These are phyloP conservation scores for Sclerospora graminicola DNA, from an alignment of 352 stramenopile genomes.

Conservation along the genomic window DNA sequence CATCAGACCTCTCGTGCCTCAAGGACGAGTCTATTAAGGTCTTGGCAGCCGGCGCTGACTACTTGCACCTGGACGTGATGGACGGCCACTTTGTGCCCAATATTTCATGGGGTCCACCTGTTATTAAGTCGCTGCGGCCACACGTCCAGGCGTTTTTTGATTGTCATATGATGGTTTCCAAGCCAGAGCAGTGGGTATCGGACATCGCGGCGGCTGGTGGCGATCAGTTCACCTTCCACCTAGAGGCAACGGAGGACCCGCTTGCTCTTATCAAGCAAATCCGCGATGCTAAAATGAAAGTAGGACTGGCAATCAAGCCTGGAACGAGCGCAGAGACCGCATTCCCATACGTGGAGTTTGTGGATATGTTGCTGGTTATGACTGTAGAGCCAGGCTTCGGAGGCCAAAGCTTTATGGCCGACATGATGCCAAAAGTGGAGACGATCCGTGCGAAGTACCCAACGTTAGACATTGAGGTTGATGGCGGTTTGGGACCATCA, in stretches of 20 bases:
- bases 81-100: slow-evolving; percentile 98
- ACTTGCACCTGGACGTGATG: slow-evolving; percentile 92
- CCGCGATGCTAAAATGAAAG: slow-evolving; percentile 87
- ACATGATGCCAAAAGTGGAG: slow-evolving; percentile 93
- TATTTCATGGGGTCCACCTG: slow-evolving; percentile 92
- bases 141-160: slow-evolving; percentile 91
- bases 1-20: slow-evolving; percentile 86
- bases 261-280: slow-evolving; percentile 79
- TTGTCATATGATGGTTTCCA: slow-evolving; percentile 91
- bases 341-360: slow-evolving; percentile 71
- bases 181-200: slow-evolving; percentile 86
- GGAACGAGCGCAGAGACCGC: slow-evolving; percentile 19
- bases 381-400: slow-evolving; percentile 85
- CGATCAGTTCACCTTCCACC: slow-evolving; percentile 93
- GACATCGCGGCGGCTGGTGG: slow-evolving; percentile 92
- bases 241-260: slow-evolving; percentile 76
- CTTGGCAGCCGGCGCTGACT: slow-evolving; percentile 87
- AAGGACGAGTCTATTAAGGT: slow-evolving; percentile 56
- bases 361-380: slow-evolving; percentile 97
- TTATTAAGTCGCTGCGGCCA: slow-evolving; percentile 82
- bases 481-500: slow-evolving; percentile 89
- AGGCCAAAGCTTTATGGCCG: slow-evolving; percentile 94
- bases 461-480: slow-evolving; percentile 95
- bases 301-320: slow-evolving; percentile 93
- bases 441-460: slow-evolving; percentile 86